A percentile compares a stretch with the other conserved stretches of the same genome.
These are phyloP conservation scores for Amylostereum chailletii DNA, from an alignment of 1,284 basidiomycete species.

Conservation along the genomic window DNA sequence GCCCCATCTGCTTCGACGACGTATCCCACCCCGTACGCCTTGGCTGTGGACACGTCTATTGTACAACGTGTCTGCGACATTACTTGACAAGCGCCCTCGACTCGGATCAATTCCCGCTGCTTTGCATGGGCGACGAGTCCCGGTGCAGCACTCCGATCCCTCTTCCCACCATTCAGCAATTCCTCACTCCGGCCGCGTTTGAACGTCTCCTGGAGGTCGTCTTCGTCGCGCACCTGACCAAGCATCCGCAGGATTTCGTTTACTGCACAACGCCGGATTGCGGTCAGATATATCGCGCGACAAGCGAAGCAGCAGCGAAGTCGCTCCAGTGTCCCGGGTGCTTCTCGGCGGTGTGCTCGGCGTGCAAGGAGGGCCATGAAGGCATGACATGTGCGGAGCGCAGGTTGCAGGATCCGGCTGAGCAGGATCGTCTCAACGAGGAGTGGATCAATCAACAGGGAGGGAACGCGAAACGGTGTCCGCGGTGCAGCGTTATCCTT, in stretches of 20 bases:
- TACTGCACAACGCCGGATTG: conserved; percentile 54
- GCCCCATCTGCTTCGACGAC: conserved; percentile 43
- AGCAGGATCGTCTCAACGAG: conserved; percentile 37
- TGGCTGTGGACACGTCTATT: conserved; percentile 46
- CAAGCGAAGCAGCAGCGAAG: conserved; percentile 18
- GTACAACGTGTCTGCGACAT: conserved; percentile 40
- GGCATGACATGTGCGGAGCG: conserved; percentile 41
- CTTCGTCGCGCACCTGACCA: conserved; percentile 35
- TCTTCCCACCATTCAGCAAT: conserved; percentile 37
- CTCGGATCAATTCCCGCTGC: conserved; percentile 37
- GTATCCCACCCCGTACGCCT: conserved; percentile 35
- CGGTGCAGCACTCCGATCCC: conserved; percentile 39
- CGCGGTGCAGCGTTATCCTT: conserved; percentile 16
- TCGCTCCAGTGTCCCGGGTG: conserved; percentile 39
- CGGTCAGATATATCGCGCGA: conserved; percentile 41
- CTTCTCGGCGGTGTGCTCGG: conserved; percentile 38
- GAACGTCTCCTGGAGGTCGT: conserved; percentile 35
- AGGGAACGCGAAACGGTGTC: conserved; percentile 18
- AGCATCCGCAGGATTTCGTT: conserved; percentile 35
- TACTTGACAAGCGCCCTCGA: conserved; percentile 38
- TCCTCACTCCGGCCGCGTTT: conserved; percentile 34
- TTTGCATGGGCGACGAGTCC: conserved; percentile 41
- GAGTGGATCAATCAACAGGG: conserved; percentile 27
- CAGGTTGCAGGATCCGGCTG: conserved; percentile 23
- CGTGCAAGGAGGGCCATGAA: conserved; percentile 28